Base-by-base conservation (phyloP, 2,329 filamentous ascomycete genomes). In the Scopulariopsis brevicaulis region DNA sequence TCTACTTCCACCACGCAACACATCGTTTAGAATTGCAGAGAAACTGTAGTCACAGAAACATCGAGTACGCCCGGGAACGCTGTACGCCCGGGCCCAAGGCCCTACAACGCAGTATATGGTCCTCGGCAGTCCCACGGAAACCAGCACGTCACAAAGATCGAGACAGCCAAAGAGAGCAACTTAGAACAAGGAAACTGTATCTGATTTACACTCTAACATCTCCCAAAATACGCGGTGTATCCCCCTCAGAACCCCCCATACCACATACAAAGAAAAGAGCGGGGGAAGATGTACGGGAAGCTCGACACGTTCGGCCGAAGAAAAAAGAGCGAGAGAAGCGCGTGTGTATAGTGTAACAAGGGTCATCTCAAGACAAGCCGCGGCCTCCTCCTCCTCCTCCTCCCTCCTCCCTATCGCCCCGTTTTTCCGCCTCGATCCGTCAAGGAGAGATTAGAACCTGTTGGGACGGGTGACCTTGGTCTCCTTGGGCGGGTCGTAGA, bases 401-500 rank as follows among this genome's bases (percentile, higher is more conserved):
- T 32, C 28, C 28, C 28, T 32, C 28, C 28, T 32, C 28, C 28
- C 28, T 32, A 32, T 32, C 28, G 4, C 28, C 52, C 20, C 14
- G 20, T 25, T 25, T 37, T 34, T 28, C 24, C 34, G n/a, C 20
- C 37, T 14, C 20, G 50, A 20, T 12, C 37, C 46, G 50, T 24
- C 24, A 28, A 8, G 32, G 24, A 22, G 14, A 15, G 18, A 40
- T 55, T 60, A 51, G 40, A 63, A 64, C 65, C 58, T 66, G 74
- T 75, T 82, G 66, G 70, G 71, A 69, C 80, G 79, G 64, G 74
- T 67, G 57, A 67, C 67, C 68, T 75, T 75, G 67, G 69, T 70
- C 62, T 73, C 74, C 70, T 79, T 77, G 58, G 90, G 90, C 63
- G 90, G 89, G 71, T 85, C 88, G 78, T 96, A 96, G 66, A 85